A percentile compares a stretch with the other conserved stretches of the same genome.
Evolutionary conservation across 805 yeast genomes (phyloP).

Genomic region (Lipomyces orientalis): DNA sequence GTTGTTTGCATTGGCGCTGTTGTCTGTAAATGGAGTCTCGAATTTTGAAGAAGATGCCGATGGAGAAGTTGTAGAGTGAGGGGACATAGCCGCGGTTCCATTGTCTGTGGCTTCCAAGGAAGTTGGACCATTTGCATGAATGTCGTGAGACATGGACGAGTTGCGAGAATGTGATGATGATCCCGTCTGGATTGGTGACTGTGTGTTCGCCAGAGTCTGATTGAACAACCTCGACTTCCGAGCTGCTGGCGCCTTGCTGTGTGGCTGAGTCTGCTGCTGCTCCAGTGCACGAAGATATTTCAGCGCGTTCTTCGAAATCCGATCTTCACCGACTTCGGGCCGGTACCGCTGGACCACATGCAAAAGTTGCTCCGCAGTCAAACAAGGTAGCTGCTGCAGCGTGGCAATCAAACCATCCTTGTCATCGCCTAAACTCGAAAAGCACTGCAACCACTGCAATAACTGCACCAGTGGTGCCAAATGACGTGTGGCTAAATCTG

Average conservation of each 20-base stretch:
- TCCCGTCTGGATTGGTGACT: constrained; percentile 10
- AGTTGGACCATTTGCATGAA: neutral
- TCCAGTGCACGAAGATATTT: constrained; percentile 51
- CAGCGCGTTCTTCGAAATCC: constrained; percentile 60
- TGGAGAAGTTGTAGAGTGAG: neutral
- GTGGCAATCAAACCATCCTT: constrained; percentile 49
- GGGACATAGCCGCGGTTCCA: neutral
- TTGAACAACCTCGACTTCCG: constrained; percentile 22
- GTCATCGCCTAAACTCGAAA: constrained; percentile 68
- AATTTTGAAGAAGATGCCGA: constrained; percentile 2
- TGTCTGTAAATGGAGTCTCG: neutral
- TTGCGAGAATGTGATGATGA: constrained; percentile 14
- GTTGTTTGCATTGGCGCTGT: neutral
- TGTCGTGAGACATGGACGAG: constrained; percentile 12
- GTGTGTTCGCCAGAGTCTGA: constrained; percentile 23
- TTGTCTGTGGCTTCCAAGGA: neutral
- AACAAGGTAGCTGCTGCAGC: constrained; percentile 62
- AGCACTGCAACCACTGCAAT: constrained; percentile 88
- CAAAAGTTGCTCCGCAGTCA: constrained; percentile 73
- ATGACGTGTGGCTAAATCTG: constrained; percentile 66
- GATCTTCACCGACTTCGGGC: constrained; percentile 81
- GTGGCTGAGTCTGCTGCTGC: constrained; percentile 22
- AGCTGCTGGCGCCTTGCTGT: constrained; percentile 18
- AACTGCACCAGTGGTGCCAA: constrained; percentile 76
- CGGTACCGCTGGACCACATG: constrained; percentile 76